Conservation (phyloP, 129 eudicot genomes). For the Chrysanthemum seticuspe region DNA sequence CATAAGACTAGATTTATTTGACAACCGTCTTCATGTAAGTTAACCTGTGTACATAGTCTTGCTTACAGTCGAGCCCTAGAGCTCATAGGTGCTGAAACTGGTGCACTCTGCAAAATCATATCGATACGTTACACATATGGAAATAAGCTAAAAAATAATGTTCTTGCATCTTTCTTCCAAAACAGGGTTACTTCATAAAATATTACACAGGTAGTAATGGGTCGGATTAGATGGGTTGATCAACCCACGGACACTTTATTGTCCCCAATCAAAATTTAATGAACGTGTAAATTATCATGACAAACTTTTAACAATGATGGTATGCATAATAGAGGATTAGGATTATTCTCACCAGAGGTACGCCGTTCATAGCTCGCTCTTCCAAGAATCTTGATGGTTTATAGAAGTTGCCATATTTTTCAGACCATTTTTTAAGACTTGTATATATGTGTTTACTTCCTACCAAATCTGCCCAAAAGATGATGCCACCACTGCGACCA, state of each 20-base stretch:
- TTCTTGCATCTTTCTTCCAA: neutral
- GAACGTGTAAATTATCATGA: neutral
- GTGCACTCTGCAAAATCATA: constrained; percentile 64
- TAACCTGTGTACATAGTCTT: neutral
- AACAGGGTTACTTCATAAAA: neutral
- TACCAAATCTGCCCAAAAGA: constrained; percentile 89
- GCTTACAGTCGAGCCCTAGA: constrained; percentile 62
- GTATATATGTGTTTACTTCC: constrained; percentile 69
- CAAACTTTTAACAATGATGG: no score
- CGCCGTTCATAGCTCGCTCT: constrained; percentile 79
- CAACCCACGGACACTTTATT: no score
- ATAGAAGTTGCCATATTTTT: constrained; percentile 66
- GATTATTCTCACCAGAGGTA: constrained; percentile 63
- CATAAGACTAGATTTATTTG: neutral
- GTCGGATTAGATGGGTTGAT: neutral
- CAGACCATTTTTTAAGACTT: constrained; percentile 72
- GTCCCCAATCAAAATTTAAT: neutral
- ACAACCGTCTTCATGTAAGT: neutral
- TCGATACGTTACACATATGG: neutral
- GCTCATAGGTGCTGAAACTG: constrained; percentile 9
- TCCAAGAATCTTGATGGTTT: constrained; percentile 86
- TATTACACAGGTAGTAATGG: neutral
- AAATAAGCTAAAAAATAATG: neutral
- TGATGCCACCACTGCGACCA: constrained; percentile 78
- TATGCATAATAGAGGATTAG: neutral